Evolutionary conservation across 768 basidiomycete species (phyloP).

Genomic region (Clitopilus passeckerianus): DNA sequence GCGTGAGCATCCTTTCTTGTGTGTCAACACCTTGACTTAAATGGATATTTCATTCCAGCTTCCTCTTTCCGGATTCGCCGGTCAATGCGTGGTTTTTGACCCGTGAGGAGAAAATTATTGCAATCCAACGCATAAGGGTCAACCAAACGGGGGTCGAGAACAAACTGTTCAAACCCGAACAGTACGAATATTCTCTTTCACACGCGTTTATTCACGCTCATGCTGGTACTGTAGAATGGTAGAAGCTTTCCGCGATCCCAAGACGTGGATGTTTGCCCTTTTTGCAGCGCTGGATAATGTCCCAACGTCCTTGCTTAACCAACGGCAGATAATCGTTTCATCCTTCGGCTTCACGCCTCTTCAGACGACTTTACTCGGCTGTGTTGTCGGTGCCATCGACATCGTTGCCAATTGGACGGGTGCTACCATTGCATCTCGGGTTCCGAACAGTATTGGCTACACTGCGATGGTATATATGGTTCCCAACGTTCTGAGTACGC

Average conservation of each 20-base stretch:
- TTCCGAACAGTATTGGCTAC: slow-evolving; percentile 57
- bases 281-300: slow-evolving; percentile 58
- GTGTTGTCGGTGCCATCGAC: slow-evolving; percentile 60
- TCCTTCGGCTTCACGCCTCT: slow-evolving; percentile 62
- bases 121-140: neutral
- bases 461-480: slow-evolving; percentile 56
- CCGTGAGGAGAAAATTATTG: neutral
- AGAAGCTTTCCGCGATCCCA: slow-evolving; percentile 63
- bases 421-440: slow-evolving; percentile 50
- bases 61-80: neutral
- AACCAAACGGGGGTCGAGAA: slow-evolving; percentile 74
- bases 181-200: slow-evolving; percentile 38
- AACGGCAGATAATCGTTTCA: slow-evolving; percentile 57
- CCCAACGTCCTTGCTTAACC: slow-evolving; percentile 63
- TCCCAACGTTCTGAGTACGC: slow-evolving; percentile 58
- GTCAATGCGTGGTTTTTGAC: neutral
- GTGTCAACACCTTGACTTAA: neutral
- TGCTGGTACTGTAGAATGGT: slow-evolving; percentile 41
- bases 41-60: neutral
- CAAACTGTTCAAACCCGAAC: slow-evolving; percentile 75
- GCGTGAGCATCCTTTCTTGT: slow-evolving; percentile 35
- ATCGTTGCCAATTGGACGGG: slow-evolving; percentile 70
- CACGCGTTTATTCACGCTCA: neutral
- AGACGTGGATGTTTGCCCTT: slow-evolving; percentile 74
- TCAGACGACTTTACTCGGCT: slow-evolving; percentile 66